Evolutionary conservation across 2,329 filamentous ascomycete species (phyloP), one percentile per base, ranked within the genome.

Genomic region (Arthrobotrys megalospora): DNA sequence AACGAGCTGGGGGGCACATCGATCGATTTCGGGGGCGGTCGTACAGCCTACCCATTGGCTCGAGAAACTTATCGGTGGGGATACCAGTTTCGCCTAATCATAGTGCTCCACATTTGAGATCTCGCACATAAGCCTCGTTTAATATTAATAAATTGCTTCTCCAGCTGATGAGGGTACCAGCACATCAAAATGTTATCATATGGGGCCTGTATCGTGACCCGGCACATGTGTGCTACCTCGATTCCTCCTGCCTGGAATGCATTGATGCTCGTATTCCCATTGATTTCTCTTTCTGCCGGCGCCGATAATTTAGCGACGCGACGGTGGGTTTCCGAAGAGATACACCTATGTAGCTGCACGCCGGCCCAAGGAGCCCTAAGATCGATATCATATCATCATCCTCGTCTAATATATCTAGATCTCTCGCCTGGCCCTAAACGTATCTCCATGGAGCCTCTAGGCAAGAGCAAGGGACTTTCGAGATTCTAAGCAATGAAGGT

Each of bases 1-100:
- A 65, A 65, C 43, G 7, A 65, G 8, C 45, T 65, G 45, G 60
- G 6, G 41, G 19, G n/a, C 19, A 16, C 36, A 43, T 43, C 1
- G 55, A 28, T 24, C 55, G 55, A 28, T 24, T 36, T 16, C 7
- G 6, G 19, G 12, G 19, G 11, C 4, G 4, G 58, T 63, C 21
- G 58, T 47, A 63, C 36, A 63, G 32, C 10, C 36, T 45, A 19
- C 24, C 24, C 1, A 47, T 28, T 45, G 58, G 36, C 32, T 32
- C 38, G n/a, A 63, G 12, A 2, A 24, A 6, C 36, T 3, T 38
- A n/a, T n/a, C 1, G 16, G 21, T 11, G 32, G 28, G 8, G 32
- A 38, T 38, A 6, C 4, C 32, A 16, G 32, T 58, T 58, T 38
- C 38, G 52, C 52, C 32, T n/a, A 58, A 21, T 21, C 6, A 19